A percentile compares a stretch with the other conserved stretches of the same genome.
phyloP scores from a whole-genome alignment of 2,329 filamentous ascomycete species.

The Teratosphaeria pseudoeucalypti region DNA sequence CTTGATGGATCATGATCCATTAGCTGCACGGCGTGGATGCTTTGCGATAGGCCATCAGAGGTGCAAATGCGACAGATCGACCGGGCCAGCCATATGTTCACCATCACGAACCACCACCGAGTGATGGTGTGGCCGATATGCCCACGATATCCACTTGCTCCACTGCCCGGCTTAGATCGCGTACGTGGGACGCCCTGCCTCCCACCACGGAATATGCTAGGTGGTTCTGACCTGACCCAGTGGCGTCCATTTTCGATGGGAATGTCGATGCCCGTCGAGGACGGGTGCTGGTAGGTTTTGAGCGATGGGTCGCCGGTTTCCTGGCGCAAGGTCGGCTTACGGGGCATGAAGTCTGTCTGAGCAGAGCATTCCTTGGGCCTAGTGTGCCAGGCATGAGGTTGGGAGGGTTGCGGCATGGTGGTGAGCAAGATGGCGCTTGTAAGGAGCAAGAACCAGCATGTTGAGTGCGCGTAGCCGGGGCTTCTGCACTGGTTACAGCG shows the following conservation, averaged over 20 bases:
- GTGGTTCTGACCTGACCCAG: neutral
- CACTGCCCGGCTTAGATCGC: too few species aligned
- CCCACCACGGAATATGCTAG: neutral
- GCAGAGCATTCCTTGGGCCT: neutral
- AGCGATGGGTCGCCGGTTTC: neutral
- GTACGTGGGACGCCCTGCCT: too few species aligned
- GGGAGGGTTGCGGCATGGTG: neutral
- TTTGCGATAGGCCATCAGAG: too few species aligned
- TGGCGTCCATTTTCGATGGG: neutral
- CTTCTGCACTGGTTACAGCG: neutral
- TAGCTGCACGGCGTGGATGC: too few species aligned
- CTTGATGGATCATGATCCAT: too few species aligned
- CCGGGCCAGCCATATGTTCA: too few species aligned
- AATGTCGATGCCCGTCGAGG: neutral
- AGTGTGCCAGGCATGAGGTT: neutral
- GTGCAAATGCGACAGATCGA: too few species aligned
- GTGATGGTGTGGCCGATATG: too few species aligned
- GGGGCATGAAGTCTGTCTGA: neutral
- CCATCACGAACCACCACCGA: too few species aligned
- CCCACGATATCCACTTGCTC: too few species aligned
- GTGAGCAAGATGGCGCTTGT: neutral
- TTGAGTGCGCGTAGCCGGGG: neutral
- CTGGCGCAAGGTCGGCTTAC: neutral
- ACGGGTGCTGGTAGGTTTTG: neutral
- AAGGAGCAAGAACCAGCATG: neutral